Base-by-base conservation (phyloP, 805 yeast genomes). In the Candida sakaeoensis region DNA sequence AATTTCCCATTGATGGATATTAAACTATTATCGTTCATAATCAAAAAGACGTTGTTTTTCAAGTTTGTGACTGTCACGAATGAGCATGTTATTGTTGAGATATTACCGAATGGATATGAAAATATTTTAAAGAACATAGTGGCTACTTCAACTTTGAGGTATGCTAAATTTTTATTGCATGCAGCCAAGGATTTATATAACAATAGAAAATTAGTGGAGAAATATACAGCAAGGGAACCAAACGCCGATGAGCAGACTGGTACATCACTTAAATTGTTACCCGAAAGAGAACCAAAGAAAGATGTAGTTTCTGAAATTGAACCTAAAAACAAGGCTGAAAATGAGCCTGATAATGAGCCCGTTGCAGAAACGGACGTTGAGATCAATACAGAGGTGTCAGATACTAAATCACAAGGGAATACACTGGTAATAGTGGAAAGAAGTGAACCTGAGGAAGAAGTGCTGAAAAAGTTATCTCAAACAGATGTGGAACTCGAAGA, bases 41-140 rank as follows among this genome's bases (percentile, higher is more conserved):
- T 42, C 2, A 38, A 29, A 32, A 42, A 34, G 28, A 42, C 45
- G 4, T 39, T 42, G 33, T 42, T 31, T 39, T 42, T 48, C 9
- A 48, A 54, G 27, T 54, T 60, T 45, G 49, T 60, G 2, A 27
- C 38, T 21, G 41, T 58, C 4, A 42, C 48, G 12, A 50, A 49
- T 5, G 52, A 54, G 17, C 38, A 43, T 17, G 38, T 61, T n/a
- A 44, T 47, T n/a, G 47, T 61, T 8, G 46, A 49, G 19, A 51
- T 50, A n/a, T 44, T 47, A 26, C 39, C 48, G 15, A 47, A 46
- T 10, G 39, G 43, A 28, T 57, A 50, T 43, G 54, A 52, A 18
- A 40, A 36, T 26, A 42, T 38, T 8, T 48, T 61, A 42, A 57
- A 52, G 37, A 42, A 46, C 13, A 49, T 56, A 3, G 50, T 60